Evolutionary conservation across 768 basidiomycete species (phyloP), one percentile per base, ranked within the genome.

Genomic region (Agaricus blazei): DNA sequence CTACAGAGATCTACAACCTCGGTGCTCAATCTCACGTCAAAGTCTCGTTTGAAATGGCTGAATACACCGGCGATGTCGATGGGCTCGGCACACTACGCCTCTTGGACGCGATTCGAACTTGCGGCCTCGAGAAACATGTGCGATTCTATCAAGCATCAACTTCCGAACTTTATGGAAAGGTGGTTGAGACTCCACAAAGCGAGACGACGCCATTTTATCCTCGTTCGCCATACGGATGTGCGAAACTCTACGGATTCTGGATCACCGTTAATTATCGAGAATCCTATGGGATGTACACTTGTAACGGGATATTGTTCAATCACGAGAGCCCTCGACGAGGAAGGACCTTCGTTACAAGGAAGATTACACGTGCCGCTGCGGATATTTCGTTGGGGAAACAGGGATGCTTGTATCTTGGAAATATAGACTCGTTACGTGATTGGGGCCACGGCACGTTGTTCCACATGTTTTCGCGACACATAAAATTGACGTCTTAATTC

Each of bases 21-120:
- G 95, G 93, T 44, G 95, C 95, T 14, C 95, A 98, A 70, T 93
- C 91, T 42, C 95, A 98, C 75, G 95, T 98, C 77, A 98, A 98
- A 72, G 95, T 98, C 61, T 97, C 94, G 27, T 98, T 98, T 70
- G 96, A 98, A 72, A 96, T 98, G 93, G 92, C 95, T 26, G 95
- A 98, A 72, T 98, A 98, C 75, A 98, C 96, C 0, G 94, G 91
- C 49, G 96, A 98, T 65, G 95, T 98, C 48, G 95, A 98, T 63
- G 95, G 87, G 7, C 79, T 98, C 40, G 95, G 95, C 52, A 98
- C 95, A 5, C 83, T 98, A 47, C 91, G 95, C 62, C 82, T 98
- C 56, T 87, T 98, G 56, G 96, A 98, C 64, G 95, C 95, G 52
- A 86, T 98, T 70, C 85, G 95, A 41, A 98, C 96, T 7, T 94